phyloP scores from a whole-genome alignment of 305 asterid genomes.

The Fraxinus sp. region DNA sequence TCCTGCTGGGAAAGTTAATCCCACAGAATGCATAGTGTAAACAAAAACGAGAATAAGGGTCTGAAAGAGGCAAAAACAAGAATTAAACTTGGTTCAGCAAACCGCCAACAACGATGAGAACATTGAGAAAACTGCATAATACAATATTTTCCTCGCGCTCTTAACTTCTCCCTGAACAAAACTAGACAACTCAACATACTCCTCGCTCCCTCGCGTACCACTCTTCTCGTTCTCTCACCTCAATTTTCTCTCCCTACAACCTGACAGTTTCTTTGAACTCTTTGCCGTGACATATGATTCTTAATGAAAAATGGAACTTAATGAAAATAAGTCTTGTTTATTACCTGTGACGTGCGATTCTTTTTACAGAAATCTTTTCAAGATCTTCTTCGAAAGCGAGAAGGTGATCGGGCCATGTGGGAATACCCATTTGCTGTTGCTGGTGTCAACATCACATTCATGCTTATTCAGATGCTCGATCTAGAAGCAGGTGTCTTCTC shows the following conservation, averaged over 20 bases:
- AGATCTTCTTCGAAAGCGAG: slow-evolving; percentile 92
- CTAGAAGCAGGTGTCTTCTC: slow-evolving; percentile 77
- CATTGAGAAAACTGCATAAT: background rate
- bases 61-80: background rate
- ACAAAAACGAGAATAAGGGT: background rate
- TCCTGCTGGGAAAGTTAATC: background rate
- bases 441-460: slow-evolving; percentile 97
- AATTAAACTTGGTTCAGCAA: background rate
- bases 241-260: background rate
- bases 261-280: background rate
- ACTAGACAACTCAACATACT: background rate
- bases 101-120: background rate
- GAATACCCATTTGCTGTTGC: slow-evolving; percentile 99
- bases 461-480: slow-evolving; percentile 99
- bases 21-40: background rate
- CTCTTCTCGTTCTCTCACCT: background rate
- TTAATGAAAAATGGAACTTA: background rate
- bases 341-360: background rate
- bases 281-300: background rate
- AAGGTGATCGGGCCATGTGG: slow-evolving; percentile 96
- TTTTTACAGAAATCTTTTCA: slow-evolving; percentile 81
- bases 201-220: background rate
- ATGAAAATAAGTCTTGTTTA: background rate
- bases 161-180: background rate
- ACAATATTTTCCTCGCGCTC: background rate